phyloP scores from a whole-genome alignment of 1,284 basidiomycete genomes.

The Clitocybe nebularis region DNA sequence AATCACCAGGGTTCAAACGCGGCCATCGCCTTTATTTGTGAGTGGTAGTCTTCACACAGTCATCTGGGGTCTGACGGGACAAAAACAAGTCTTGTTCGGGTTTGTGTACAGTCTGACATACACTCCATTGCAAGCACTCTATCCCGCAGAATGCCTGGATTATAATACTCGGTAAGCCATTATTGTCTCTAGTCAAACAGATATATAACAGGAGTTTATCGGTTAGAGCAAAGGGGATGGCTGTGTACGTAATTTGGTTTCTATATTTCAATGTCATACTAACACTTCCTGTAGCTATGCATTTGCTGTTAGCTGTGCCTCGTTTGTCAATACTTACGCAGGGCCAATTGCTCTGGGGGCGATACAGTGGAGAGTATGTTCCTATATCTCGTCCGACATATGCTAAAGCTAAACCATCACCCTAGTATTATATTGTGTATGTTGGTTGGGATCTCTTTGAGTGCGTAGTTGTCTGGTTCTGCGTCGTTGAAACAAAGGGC shows the following conservation, averaged over 20 bases:
- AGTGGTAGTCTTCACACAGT: conserved; percentile 7
- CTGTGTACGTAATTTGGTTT: conserved; percentile 26
- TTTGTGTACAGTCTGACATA: conserved; percentile 46
- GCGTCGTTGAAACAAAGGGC: conserved; percentile 37
- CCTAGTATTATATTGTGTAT: conserved; percentile 35
- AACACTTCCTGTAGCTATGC: conserved; percentile 26
- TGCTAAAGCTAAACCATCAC: background rate
- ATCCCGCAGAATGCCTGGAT: conserved; percentile 52
- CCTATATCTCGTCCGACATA: background rate
- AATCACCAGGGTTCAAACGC: conserved; percentile 37
- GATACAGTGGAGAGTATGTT: conserved; percentile 38
- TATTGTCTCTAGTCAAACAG: background rate
- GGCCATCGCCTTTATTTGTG: conserved; percentile 43
- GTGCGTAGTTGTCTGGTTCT: conserved; percentile 32
- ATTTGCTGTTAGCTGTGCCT: conserved; percentile 43
- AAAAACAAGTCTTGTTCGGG: conserved; percentile 43
- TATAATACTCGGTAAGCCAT: conserved; percentile 45
- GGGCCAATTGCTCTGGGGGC: conserved; percentile 45
- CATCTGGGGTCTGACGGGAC: conserved; percentile 20
- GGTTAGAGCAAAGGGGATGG: conserved; percentile 52
- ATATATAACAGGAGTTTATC: background rate
- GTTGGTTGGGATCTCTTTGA: conserved; percentile 37
- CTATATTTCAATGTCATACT: background rate
- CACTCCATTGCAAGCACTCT: conserved; percentile 52
- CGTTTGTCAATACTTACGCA: conserved; percentile 48